Evolutionary conservation across 1,284 basidiomycete species (phyloP), one percentile per base, ranked within the genome.

Genomic region (Gomphus bonarii): DNA sequence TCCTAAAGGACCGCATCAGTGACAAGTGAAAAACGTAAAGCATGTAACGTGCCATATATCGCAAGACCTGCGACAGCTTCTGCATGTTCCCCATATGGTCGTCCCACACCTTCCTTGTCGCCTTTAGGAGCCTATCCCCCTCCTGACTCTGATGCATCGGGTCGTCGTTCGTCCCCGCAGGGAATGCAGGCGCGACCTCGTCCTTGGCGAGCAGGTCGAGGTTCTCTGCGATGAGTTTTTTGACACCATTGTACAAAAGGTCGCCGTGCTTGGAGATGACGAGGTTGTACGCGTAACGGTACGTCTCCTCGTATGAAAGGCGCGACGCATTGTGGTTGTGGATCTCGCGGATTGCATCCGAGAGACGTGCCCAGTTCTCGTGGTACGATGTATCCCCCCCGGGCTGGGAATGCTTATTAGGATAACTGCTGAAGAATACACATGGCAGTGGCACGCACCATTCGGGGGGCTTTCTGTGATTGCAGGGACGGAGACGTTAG

Each of bases 221-320:
- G 68, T 99, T 93, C 63, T 90, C 82, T 5, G 80, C 75, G 25
- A 99, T 81, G 46, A 99, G 81, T 42, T 78, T 72, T 61, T 79
- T 85, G 50, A 97, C 85, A 4, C 94, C 95, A 36, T 86, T 84
- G 72, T 99, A 99, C 35, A 99, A 77, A 74, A 81, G 82, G 58
- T 88, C 87, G 8, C 95, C 95, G 59, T 86, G 81, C 69, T 88
- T 92, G 68, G 86, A 81, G 11, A 95, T 78, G 3, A 95, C 93
- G 80, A 98, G 85, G 68, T 94, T 95, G 71, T 97, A 97, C 20
- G 87, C 92, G 68, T 90, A 93, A 46, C 94, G 81, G 68, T 97
- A 94, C 66, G 95, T 94, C 73, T 97, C 95, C 70, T 99, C 97
- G 66, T 95, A 99, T 14, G 92, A 97, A 31, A 99, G 82, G 66